Base-by-base conservation (phyloP, 202 grass and related monocot species). In the Cymbopogon flexuosus region DNA sequence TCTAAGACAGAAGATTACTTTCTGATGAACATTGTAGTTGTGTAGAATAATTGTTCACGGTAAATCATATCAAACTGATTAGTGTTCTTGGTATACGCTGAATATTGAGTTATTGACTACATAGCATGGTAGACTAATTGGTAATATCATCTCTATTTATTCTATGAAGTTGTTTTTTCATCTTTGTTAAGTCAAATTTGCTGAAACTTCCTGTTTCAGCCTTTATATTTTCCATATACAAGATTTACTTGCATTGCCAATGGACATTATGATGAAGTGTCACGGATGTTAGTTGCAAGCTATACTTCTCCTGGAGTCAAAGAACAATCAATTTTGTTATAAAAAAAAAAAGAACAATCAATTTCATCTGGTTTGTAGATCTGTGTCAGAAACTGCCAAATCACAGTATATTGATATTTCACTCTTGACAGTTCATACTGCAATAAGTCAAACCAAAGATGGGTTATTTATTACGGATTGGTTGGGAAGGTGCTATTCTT, bases 401-500 rank as follows among this genome's bases (percentile, higher is more conserved):
- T 58, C 56, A 57, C 49, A 73, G 0, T 81, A 80, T 79, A 77
- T 85, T 89, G 45, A 87, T 76, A 73, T 60, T 79, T 83, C 42
- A 79, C 68, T 83, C 33, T 62, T 89, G 83, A 89, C 74, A 86
- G 75, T 79, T 86, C 79, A 15, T 65, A 22, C 62, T 74, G 73
- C 68, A 24, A 74, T 70, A 86, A 85, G 79, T 86, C 83, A 79
- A 85, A 79, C 52, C 3, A 13, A 80, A 79, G 68, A 68, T 8
- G 31, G 69, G 24, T 73, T 82, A 63, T 82, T 89, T 62, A 86
- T 86, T 40, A 63, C 57, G 27, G 68, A 82, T 79, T 82, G 62
- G 74, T 83, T 83, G 83, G 68, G 87, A 74, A 73, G 83, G 62
- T 83, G 77, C 40, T 64, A 33, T 74, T 82, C 27, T 75, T 80